Base-by-base conservation (phyloP, 371 early-diverging fungal genomes). In the Umbelopsis sp. region DNA sequence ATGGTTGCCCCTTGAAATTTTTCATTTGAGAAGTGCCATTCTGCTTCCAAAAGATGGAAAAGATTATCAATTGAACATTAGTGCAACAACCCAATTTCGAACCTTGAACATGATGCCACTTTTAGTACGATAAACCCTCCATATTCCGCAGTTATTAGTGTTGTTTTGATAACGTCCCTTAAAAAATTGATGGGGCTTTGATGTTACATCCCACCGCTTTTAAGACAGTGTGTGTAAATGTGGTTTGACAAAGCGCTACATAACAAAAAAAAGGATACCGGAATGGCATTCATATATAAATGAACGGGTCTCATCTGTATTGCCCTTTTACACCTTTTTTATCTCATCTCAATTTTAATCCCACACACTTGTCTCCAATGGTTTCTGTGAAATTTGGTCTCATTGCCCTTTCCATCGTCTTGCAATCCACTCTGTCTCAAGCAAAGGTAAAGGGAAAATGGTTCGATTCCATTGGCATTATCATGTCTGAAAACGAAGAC, bases 401-500 rank as follows among this genome's bases (percentile, higher is more conserved):
- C 16, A 48, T 48, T 48, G 48, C 48, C 18, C 16, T 48, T 20
- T 8, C 48, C 18, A 6, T 48, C 7, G 14, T 48, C 16, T 48
- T 48, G 18, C 48, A 48, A 16, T 48, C 48, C 48, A 48, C 48
- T 48, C 48, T 48, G n/a, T 48, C 48, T 18, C 48, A 48, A 48
- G 48, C 48, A 48, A 48, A 48, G 48, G 48, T 48, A 1, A 48
- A 48, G 7, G 48, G 48, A 16, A 48, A 48, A 9, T 48, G 48
- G 48, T 48, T 48, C 18, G 48, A 48, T 48, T 48, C 48, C 48
- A 48, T 48, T 20, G 48, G 48, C 16, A 48, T 48, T n/a, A 48
- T 48, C 48, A 48, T 48, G 48, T 48, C 48, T n/a, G 48, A 48
- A 20, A 48, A 48, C 7, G 48, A 48, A 48, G 48, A 48, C 48